These are phyloP conservation scores for Mycena epipterygia DNA, from an alignment of 768 basidiomycete species.

Conservation along the genomic window DNA sequence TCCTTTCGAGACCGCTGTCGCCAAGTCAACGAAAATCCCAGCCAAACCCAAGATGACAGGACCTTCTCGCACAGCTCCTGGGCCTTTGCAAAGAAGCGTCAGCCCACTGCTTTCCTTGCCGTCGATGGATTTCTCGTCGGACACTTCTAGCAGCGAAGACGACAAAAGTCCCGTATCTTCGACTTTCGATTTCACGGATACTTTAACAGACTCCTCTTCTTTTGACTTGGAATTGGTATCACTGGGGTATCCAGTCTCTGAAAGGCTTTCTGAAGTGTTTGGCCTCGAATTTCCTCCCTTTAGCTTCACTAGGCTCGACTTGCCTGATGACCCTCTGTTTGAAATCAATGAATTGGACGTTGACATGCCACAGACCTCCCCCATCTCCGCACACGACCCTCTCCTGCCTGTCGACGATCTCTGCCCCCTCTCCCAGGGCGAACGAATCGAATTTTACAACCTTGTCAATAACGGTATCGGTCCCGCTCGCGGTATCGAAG, in stretches of 20 bases:
- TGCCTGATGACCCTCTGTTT: conserved; percentile 19
- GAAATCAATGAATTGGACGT: conserved; percentile 6
- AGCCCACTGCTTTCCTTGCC: conserved; percentile 16
- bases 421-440: conserved; percentile 20
- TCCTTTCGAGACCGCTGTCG: neutral
- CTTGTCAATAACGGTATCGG: conserved; percentile 24
- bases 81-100: neutral
- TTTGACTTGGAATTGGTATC: conserved; percentile 18
- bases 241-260: conserved; percentile 7
- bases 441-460: conserved; percentile 32
- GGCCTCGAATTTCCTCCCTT: conserved; percentile 14
- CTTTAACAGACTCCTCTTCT: conserved; percentile 18
- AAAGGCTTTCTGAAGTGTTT: conserved; percentile 23
- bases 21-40: conserved; percentile 5
- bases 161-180: conserved; percentile 12
- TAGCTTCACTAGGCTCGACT: neutral
- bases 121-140: conserved; percentile 20
- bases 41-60: conserved; percentile 1
- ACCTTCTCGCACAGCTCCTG: neutral
- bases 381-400: conserved; percentile 4
- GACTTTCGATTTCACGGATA: conserved; percentile 14
- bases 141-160: conserved; percentile 25
- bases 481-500: conserved; percentile 21
- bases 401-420: conserved; percentile 25
- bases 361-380: neutral